A percentile compares a stretch with the other conserved stretches of the same genome.
Evolutionary conservation across 805 yeast species (phyloP).

Genomic region (Saturnispora quitensis): DNA sequence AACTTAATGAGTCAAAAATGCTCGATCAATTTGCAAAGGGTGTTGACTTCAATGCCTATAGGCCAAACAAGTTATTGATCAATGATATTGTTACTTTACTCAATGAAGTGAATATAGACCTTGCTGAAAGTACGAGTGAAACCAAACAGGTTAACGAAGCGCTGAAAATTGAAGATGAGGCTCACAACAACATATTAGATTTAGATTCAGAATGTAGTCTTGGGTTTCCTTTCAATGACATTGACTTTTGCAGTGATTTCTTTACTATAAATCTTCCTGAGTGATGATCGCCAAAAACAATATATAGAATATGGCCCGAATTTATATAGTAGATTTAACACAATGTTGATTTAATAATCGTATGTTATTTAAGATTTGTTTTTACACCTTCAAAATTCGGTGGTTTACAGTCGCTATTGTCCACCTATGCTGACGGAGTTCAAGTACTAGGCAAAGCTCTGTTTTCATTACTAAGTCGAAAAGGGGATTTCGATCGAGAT

Average conservation of each 20-base stretch:
- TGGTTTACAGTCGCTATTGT: neutral
- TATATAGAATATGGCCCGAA: neutral
- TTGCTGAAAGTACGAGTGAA: neutral
- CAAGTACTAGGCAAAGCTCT: neutral
- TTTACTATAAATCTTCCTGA: neutral
- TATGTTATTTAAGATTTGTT: too few species aligned
- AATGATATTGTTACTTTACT: neutral
- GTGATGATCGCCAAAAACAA: neutral
- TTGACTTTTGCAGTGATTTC: neutral
- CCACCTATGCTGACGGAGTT: too few species aligned
- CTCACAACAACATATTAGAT: neutral
- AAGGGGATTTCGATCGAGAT: too few species aligned
- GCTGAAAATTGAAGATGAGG: neutral
- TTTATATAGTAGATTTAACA: neutral
- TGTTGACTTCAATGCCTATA: neutral
- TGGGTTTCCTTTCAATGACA: neutral
- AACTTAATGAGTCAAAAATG: constrained; percentile 2
- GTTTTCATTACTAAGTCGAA: too few species aligned
- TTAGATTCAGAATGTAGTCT: neutral
- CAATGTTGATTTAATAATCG: neutral
- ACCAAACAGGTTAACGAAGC: neutral
- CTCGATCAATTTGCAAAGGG: neutral
- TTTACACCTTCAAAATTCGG: neutral
- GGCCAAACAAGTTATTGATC: neutral
- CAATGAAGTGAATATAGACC: neutral